These are phyloP conservation scores for Kodamaea anthophila DNA, from an alignment of 1,139 yeast genomes.

Conservation along the genomic window DNA sequence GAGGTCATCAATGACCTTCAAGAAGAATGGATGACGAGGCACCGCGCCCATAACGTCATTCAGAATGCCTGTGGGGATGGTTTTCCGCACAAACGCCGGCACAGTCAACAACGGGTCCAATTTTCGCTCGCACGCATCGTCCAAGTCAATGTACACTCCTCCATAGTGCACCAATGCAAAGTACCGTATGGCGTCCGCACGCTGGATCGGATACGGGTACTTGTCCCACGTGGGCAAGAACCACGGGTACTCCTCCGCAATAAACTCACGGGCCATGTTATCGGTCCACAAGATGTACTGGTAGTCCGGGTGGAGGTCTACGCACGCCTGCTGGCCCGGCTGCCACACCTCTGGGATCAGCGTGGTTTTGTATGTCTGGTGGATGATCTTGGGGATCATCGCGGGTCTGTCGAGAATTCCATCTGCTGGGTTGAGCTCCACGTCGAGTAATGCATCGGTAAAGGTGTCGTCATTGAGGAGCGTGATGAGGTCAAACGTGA, in stretches of 20 bases:
- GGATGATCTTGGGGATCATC: constrained; percentile 82
- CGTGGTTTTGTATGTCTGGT: constrained; percentile 81
- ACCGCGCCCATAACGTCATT: constrained; percentile 91
- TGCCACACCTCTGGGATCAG: constrained; percentile 78
- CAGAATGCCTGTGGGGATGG: constrained; percentile 86
- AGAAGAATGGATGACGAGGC: constrained; percentile 82
- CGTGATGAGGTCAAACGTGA: constrained; percentile 69
- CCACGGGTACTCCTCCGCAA: constrained; percentile 78
- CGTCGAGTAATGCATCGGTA: constrained; percentile 53
- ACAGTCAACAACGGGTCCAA: constrained; percentile 75
- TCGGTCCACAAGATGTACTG: constrained; percentile 91
- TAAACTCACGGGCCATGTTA: constrained; percentile 71
- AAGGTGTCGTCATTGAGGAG: constrained; percentile 67
- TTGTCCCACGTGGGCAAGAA: constrained; percentile 71
- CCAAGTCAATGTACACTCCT: constrained; percentile 86
- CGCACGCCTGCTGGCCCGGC: constrained; percentile 69
- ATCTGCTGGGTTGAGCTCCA: constrained; percentile 49
- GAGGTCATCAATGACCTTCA: constrained; percentile 60
- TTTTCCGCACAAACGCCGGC: constrained; percentile 83
- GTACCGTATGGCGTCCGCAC: constrained; percentile 92
- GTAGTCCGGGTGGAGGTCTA: constrained; percentile 78
- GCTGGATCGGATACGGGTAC: constrained; percentile 74
- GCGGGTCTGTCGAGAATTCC: constrained; percentile 38
- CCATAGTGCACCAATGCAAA: constrained; percentile 80
- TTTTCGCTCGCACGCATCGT: constrained; percentile 75